Base-by-base conservation (phyloP, 2,329 filamentous ascomycete species). In the Cercospora beticola region DNA sequence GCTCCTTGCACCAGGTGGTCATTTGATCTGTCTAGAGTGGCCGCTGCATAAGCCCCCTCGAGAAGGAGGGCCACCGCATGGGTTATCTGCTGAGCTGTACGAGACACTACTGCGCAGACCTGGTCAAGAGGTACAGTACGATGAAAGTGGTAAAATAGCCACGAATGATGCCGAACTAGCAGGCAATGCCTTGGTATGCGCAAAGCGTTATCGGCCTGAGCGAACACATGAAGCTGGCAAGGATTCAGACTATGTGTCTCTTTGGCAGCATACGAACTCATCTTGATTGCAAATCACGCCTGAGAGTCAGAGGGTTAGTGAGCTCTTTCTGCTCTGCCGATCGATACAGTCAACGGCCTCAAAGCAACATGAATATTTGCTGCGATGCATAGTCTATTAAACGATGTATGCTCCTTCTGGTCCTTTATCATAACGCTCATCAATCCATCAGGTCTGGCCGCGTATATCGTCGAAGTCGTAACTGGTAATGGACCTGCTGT, bases 21-120 rank as follows among this genome's bases (percentile, higher is more conserved):
- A 82, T 60, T 81, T 90, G 64, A 82, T 90, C 60, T 89, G 88
- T 79, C 85, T 97, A 70, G 92, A 97, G 78, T 96, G 91, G 78
- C 93, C 93, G 9, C 88, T 90, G 0, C 85, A 62, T 30, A 61
- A 62, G 57, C 31, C 64, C 52, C 85, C 89, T 9, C 83, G 83
- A 10, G 83, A 85, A 9, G 84, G 84, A 9, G 92, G 93, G 0
- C 92, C 93, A 12, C 92, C 93, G 1, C 94, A 87, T 84, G 88
- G 89, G 7, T 80, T 92, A 49, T 86, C 87, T 12, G 86, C 90
- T 0, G 86, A 88, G 69, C 86, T 91, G 30, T 95, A 96, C 78
- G 82, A 88, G 74, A 89, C 88, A 70, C 88, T 94, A 73, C 84
- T 97, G 52, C 85, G 85, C 64, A 84, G 86, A 59, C 92, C 92